Percentiles rank a stretch among this genome's conserved stretches.
These are phyloP conservation scores for Erythrobasidium hasegawianum DNA, from an alignment of 1,284 basidiomycete species.

Conservation along the genomic window DNA sequence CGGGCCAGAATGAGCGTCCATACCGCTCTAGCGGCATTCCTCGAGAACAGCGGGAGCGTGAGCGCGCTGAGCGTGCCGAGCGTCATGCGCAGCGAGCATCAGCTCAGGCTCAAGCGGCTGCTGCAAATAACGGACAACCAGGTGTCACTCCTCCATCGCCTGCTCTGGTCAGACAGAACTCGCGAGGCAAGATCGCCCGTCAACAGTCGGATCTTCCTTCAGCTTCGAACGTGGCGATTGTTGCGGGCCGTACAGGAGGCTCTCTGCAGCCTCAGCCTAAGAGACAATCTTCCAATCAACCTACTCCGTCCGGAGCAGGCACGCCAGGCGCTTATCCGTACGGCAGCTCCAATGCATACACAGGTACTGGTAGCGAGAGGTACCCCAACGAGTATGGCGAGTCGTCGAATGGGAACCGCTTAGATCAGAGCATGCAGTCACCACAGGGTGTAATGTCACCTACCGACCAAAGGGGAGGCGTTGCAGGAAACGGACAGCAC, in stretches of 20 bases:
- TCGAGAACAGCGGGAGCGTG: slow-evolving; percentile 49
- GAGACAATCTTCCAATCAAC: slow-evolving; percentile 23
- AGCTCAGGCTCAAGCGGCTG: slow-evolving; percentile 44
- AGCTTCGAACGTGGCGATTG: slow-evolving; percentile 46
- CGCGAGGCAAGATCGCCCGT: slow-evolving; percentile 56
- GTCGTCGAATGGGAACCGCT: slow-evolving; percentile 3
- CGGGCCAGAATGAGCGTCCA: slow-evolving; percentile 45
- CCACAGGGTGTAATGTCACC: slow-evolving; percentile 1
- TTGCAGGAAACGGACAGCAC: slow-evolving; percentile 26
- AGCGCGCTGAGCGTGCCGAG: slow-evolving; percentile 52
- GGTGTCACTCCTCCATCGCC: slow-evolving; percentile 61
- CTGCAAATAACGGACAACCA: slow-evolving; percentile 17
- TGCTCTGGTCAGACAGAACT: slow-evolving; percentile 66
- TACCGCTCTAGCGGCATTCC: slow-evolving; percentile 46
- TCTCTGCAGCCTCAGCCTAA: slow-evolving; percentile 15
- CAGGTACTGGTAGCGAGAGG: slow-evolving; percentile 10
- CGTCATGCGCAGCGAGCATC: slow-evolving; percentile 51
- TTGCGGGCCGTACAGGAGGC: slow-evolving; percentile 13
- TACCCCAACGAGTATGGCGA: slow-evolving; percentile 3
- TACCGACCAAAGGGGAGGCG: slow-evolving; percentile 5
- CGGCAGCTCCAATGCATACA: not conserved
- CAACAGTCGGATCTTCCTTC: slow-evolving; percentile 60
- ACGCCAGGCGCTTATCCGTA: slow-evolving; percentile 30
- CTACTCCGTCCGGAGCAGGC: slow-evolving; percentile 1
- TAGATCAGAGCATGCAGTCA: slow-evolving; percentile 1